Conservation (phyloP, 768 basidiomycete species). For the Holtermannia corniformis region DNA sequence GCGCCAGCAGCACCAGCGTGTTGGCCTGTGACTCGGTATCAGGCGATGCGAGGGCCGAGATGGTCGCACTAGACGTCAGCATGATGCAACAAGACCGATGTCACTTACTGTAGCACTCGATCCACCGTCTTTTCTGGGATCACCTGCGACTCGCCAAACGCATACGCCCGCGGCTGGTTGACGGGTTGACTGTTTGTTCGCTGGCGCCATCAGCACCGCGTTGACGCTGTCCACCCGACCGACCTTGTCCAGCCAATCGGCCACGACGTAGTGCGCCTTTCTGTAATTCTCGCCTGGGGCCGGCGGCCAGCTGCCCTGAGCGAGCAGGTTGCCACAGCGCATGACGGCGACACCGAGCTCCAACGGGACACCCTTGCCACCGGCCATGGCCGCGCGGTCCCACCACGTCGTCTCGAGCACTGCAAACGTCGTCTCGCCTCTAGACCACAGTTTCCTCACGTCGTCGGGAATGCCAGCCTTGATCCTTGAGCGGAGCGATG, state of each 20-base stretch:
- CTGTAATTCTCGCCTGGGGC: slow-evolving; percentile 38
- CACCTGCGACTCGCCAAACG: slow-evolving; percentile 31
- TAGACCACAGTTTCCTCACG: slow-evolving; percentile 7
- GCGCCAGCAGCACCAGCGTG: slow-evolving; percentile 32
- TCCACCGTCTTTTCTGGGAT: slow-evolving; percentile 32
- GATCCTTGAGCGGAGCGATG: slow-evolving; percentile 26
- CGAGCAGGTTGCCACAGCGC: slow-evolving; percentile 36
- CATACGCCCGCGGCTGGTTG: slow-evolving; percentile 33
- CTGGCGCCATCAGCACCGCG: slow-evolving; percentile 13
- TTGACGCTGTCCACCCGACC: no score
- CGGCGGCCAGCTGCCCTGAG: slow-evolving; percentile 39
- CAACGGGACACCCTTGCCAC: slow-evolving; percentile 31
- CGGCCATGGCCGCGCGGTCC: slow-evolving; percentile 19
- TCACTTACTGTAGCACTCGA: slow-evolving; percentile 36
- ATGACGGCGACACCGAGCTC: slow-evolving; percentile 36
- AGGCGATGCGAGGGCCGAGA: slow-evolving; percentile 33
- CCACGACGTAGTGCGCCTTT: slow-evolving; percentile 35
- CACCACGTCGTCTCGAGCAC: slow-evolving; percentile 34
- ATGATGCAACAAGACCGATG: no score
- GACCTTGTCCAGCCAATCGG: slow-evolving; percentile 42
- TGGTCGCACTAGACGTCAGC: slow-evolving; percentile 25
- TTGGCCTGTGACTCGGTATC: slow-evolving; percentile 33
- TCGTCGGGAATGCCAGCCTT: slow-evolving; percentile 13
- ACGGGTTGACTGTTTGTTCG: slow-evolving; percentile 33
- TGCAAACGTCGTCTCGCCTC: slow-evolving; percentile 4